Percentiles rank a stretch among this genome's conserved stretches.
These are phyloP conservation scores for Tylopilus sp. DNA, from an alignment of 1,284 basidiomycete species.

Conservation along the genomic window DNA sequence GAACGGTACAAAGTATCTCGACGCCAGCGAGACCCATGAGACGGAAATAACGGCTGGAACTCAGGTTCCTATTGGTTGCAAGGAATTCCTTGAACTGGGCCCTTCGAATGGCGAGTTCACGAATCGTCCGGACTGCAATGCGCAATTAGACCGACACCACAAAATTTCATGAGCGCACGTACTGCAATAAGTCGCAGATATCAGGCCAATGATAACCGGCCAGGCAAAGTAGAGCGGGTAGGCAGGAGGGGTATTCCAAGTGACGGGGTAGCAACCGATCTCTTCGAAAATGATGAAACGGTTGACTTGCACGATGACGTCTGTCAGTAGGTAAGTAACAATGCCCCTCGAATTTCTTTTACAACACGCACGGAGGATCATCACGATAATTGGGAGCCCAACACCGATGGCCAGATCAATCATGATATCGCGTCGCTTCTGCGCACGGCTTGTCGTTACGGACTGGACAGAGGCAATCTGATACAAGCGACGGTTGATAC, in stretches of 20 bases:
- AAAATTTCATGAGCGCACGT: conserved; percentile 1
- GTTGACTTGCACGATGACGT: conserved; percentile 37
- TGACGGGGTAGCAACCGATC: conserved; percentile 37
- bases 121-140: conserved; percentile 24
- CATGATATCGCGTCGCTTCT: conserved; percentile 37
- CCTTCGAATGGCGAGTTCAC: conserved; percentile 28
- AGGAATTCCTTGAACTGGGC: conserved; percentile 36
- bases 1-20: conserved; percentile 38
- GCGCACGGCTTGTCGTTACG: conserved; percentile 34
- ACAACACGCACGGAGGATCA: conserved; percentile 49
- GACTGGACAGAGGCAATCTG: conserved; percentile 43
- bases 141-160: not conserved
- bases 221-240: conserved; percentile 20
- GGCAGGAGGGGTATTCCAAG: conserved; percentile 30
- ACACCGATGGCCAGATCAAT: conserved; percentile 50
- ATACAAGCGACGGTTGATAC: conserved; percentile 49
- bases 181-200: conserved; percentile 30
- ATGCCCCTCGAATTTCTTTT: not conserved
- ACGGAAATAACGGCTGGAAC: conserved; percentile 46
- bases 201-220: conserved; percentile 30
- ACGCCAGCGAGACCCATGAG: conserved; percentile 47
- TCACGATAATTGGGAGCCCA: conserved; percentile 47
- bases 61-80: conserved; percentile 30
- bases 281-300: conserved; percentile 41
- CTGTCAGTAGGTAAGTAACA: conserved; percentile 15